Evolutionary conservation across 352 stramenopile species (phyloP), one percentile per base, ranked within the genome.

Genomic region (Phytophthora nicotianae): DNA sequence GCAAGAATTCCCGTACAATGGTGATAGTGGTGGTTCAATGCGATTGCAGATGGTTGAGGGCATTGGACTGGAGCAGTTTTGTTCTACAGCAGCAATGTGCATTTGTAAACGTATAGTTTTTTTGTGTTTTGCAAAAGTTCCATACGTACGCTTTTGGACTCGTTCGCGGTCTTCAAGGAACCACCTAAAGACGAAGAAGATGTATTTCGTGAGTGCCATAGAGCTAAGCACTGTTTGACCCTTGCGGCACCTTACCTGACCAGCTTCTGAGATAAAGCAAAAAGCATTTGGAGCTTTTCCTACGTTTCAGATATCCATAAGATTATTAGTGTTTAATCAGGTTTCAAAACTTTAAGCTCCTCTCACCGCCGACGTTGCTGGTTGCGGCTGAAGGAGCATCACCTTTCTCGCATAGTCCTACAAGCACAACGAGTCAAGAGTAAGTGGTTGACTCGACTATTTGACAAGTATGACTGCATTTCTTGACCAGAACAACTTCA

Each of bases 211-310:
- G 9, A 38, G 32, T 13, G 4, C 13, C 29, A 14, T 9, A 13
- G 29, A 13, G 7, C 29, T 9, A 35, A 38, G n/a, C 24, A 27
- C 17, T 23, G 35, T 17, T 14, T 41, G 6, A 16, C 10, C 13
- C 14, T n/a, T 8, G 10, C 10, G 5, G 16, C 14, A 20, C 46
- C 68, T 32, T 58, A 76, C 69, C 59, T 74, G 37, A 77, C 41
- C 33, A 77, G 42, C 48, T 77, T 77, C 43, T 77, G 65, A 10
- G 69, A 71, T 47, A 77, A 51, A 24, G 67, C 65, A 56, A 77
- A 77, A 10, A 77, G 51, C 69, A 77, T 77, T 54, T 77, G 65
- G 20, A 77, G 19, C 41, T 77, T 77, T 24, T 74, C 69, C 69
- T 77, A 47, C 16, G 51, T 35, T n/a, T 3, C 5, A 35, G 21